These are phyloP conservation scores for Carex myosuroides DNA, from an alignment of 176 grass and related monocot species.

Conservation along the genomic window DNA sequence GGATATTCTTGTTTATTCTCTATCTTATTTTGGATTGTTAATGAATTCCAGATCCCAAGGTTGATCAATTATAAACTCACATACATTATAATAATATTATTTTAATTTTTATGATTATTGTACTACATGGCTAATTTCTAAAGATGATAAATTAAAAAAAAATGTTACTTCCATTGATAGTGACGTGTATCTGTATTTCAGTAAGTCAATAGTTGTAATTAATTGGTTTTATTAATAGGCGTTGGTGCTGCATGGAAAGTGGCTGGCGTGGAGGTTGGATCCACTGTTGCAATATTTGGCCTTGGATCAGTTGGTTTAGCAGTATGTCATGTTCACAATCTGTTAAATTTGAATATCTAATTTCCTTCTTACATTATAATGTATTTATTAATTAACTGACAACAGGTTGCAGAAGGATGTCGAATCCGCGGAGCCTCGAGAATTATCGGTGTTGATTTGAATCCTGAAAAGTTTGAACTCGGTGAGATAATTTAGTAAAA, in stretches of 20 bases:
- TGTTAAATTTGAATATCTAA: not conserved
- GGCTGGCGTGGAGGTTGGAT: conserved; percentile 53
- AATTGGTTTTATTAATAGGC: conserved; percentile 24
- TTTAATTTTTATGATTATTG: not conserved
- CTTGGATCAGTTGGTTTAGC: conserved; percentile 78
- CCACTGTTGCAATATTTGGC: conserved; percentile 68
- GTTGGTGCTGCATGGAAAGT: conserved; percentile 66
- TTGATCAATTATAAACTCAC: no score
- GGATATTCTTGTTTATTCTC: not conserved
- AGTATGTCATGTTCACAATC: conserved; percentile 28
- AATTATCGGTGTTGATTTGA: conserved; percentile 80
- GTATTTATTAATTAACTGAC: not conserved
- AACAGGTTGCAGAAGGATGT: conserved; percentile 70
- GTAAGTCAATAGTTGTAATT: not conserved
- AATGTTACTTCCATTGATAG: not conserved
- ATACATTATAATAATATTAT: no score
- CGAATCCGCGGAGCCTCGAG: conserved; percentile 60
- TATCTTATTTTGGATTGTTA: not conserved
- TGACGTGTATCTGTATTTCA: not conserved
- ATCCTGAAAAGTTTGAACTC: conserved; percentile 60
- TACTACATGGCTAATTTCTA: not conserved
- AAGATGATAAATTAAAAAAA: not conserved
- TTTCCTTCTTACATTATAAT: not conserved
- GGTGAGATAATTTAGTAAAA: conserved; percentile 23
- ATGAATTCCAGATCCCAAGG: not conserved